Percentiles rank a stretch among this genome's conserved stretches.
phyloP scores from a whole-genome alignment of 169 alveolate species.

The Pseudocohnilembus persalinus region DNA sequence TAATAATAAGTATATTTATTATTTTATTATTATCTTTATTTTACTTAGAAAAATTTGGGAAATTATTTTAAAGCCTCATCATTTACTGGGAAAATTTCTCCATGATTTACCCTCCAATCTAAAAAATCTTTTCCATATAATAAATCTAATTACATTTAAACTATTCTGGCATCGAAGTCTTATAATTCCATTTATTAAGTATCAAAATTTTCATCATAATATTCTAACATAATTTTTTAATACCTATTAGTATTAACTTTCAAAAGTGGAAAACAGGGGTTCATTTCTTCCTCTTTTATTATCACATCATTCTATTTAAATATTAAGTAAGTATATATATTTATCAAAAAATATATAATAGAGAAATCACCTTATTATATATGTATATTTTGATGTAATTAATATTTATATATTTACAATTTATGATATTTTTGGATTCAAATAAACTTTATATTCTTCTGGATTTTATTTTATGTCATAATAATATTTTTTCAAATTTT shows the following conservation, averaged over 20 bases:
- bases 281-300: not conserved
- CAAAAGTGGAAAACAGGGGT: not conserved
- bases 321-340: too few species aligned
- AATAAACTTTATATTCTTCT: not conserved
- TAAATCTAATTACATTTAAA: not conserved
- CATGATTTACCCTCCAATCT: not conserved
- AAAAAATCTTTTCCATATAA: not conserved
- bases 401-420: too few species aligned
- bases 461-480: not conserved
- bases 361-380: not conserved
- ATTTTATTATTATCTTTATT: too few species aligned
- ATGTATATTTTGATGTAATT: too few species aligned
- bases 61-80: not conserved
- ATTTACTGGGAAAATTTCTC: not conserved
- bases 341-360: too few species aligned
- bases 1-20: too few species aligned
- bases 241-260: not conserved
- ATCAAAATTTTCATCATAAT: not conserved
- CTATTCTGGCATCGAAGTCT: not conserved
- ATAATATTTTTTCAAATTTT: too few species aligned
- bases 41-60: not conserved
- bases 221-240: too few species aligned
- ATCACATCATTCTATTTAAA: not conserved
- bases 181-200: not conserved
- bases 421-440: not conserved